A percentile compares a stretch with the other conserved stretches of the same genome.
Conservation (phyloP, 345 rosid genomes). For the Atalantia buxifolia region DNA sequence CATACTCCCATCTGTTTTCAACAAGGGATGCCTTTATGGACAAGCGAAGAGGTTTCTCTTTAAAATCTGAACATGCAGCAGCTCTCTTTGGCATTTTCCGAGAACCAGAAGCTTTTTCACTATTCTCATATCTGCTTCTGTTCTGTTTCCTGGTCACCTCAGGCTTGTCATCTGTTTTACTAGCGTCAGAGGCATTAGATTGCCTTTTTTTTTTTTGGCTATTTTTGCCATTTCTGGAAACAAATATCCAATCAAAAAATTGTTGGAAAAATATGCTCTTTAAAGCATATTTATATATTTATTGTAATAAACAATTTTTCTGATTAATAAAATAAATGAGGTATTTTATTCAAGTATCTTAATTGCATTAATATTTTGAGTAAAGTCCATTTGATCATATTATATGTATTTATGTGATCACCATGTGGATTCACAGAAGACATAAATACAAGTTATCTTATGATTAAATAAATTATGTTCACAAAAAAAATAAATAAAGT, state of each 20-base stretch:
- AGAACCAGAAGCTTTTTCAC: slow-evolving; percentile 17
- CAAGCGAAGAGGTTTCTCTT: slow-evolving; percentile 44
- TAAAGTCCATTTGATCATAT: too few relatives aligned
- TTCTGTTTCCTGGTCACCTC: slow-evolving; percentile 1
- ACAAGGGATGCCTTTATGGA: slow-evolving; percentile 37
- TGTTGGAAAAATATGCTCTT: too few relatives aligned
- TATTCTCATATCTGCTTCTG: slow-evolving; percentile 25
- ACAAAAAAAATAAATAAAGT: too few relatives aligned
- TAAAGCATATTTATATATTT: too few relatives aligned
- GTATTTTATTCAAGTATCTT: too few relatives aligned
- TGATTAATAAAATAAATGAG: too few relatives aligned
- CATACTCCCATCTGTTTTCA: slow-evolving; percentile 37
- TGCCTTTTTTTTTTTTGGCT: not conserved
- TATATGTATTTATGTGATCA: too few relatives aligned
- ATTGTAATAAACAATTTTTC: too few relatives aligned
- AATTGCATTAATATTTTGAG: too few relatives aligned
- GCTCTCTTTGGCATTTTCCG: slow-evolving; percentile 64
- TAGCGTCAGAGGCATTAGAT: not conserved
- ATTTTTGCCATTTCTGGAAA: not conserved
- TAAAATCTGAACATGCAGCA: slow-evolving; percentile 64
- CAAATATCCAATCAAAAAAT: not conserved
- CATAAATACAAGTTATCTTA: too few relatives aligned
- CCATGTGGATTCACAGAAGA: too few relatives aligned
- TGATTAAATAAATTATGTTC: too few relatives aligned
- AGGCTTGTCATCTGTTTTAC: not conserved